Percentiles rank a stretch among this genome's conserved stretches.
Evolutionary conservation across 371 early-diverging fungal species (phyloP).

Genomic region (Batrachochytrium dendrobatidis): DNA sequence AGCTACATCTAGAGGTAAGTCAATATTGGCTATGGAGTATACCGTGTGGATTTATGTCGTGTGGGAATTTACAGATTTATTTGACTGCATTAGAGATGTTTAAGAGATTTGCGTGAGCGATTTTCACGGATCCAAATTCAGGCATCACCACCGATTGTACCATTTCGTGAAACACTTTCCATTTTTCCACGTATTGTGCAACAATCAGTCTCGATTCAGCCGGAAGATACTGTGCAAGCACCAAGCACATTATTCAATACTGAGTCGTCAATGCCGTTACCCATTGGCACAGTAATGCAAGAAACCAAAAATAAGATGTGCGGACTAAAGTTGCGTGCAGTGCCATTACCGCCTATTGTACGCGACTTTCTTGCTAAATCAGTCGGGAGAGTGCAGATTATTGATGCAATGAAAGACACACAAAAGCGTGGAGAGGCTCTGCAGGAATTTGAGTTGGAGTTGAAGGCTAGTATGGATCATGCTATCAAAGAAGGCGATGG

Average conservation of each 20-base stretch:
- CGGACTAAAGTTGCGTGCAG: slow-evolving; percentile 64
- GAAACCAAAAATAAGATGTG: slow-evolving; percentile 62
- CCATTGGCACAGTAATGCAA: slow-evolving; percentile 62
- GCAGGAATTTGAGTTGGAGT: slow-evolving; percentile 8
- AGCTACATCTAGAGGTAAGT: slow-evolving; percentile 85
- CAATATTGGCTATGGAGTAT: background rate
- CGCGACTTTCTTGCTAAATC: slow-evolving; percentile 54
- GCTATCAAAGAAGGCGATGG: slow-evolving; percentile 19
- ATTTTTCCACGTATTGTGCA: slow-evolving; percentile 30
- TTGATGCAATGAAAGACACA: slow-evolving; percentile 17
- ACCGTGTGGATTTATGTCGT: background rate
- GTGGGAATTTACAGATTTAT: background rate
- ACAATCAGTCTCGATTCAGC: slow-evolving; percentile 16
- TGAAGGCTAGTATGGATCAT: slow-evolving; percentile 15
- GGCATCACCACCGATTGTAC: slow-evolving; percentile 91
- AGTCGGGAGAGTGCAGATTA: slow-evolving; percentile 52
- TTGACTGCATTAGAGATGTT: slow-evolving; percentile 56
- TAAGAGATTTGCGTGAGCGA: slow-evolving; percentile 87
- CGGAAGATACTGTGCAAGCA: slow-evolving; percentile 6
- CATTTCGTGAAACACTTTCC: slow-evolving; percentile 92
- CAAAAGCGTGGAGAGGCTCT: background rate
- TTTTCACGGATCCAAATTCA: slow-evolving; percentile 91
- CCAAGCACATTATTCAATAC: slow-evolving; percentile 3
- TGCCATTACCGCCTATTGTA: slow-evolving; percentile 71
- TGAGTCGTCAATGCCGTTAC: slow-evolving; percentile 25